phyloP scores from a whole-genome alignment of 176 grass and related monocot species.

The bread wheat (Triticum aestivum) region DNA sequence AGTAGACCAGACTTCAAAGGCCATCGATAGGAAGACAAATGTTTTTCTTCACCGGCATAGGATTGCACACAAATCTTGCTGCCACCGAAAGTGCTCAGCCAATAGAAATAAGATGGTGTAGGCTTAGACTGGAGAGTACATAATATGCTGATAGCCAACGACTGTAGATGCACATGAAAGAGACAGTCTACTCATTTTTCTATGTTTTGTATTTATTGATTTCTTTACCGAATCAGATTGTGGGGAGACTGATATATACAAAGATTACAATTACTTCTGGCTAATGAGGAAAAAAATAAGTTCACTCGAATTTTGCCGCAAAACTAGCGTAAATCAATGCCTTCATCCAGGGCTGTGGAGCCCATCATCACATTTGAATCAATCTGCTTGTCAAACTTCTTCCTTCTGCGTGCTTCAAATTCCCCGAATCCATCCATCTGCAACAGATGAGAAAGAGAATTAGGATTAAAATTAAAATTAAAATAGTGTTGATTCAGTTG shows the following conservation, averaged over 20 bases:
- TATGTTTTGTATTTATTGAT: neutral
- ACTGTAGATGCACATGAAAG: neutral
- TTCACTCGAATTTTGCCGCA: neutral
- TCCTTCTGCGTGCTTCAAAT: constrained; percentile 79
- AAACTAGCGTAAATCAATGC: constrained; percentile 62
- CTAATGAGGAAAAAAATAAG: constrained; percentile 14
- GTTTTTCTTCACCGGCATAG: too few relatives aligned
- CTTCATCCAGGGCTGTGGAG: constrained; percentile 77
- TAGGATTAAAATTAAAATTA: neutral
- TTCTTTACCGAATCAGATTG: constrained; percentile 11
- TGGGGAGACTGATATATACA: constrained; percentile 32
- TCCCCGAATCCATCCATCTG: constrained; percentile 89
- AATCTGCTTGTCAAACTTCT: constrained; percentile 94
- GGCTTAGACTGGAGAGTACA: neutral
- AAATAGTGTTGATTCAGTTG: neutral
- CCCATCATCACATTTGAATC: constrained; percentile 96
- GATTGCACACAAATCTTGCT: neutral
- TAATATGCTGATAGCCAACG: neutral
- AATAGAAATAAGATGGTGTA: neutral
- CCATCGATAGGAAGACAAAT: too few relatives aligned
- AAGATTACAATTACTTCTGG: neutral
- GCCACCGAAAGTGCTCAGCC: neutral
- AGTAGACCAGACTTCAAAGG: too few relatives aligned
- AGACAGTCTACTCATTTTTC: neutral
- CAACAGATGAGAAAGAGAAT: constrained; percentile 7